Evolutionary conservation across 73 alveolate species (phyloP).

Genomic region (Paramecium pentaurelia): DNA sequence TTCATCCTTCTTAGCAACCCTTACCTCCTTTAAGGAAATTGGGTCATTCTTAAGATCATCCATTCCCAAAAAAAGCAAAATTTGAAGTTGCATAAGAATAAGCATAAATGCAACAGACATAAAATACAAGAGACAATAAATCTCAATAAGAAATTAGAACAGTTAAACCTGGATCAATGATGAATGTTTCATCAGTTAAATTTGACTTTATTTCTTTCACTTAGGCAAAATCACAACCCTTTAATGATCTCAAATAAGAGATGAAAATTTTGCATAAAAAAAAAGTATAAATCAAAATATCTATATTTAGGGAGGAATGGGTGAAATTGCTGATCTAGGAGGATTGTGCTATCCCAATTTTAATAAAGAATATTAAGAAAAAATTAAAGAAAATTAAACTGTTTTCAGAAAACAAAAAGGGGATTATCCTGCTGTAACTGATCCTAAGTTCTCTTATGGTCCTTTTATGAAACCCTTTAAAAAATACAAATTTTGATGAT

Average conservation of each 20-base stretch:
- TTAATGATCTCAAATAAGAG: background rate
- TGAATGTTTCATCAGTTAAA: slow-evolving; percentile 9
- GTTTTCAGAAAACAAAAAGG: background rate
- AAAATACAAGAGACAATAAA: background rate
- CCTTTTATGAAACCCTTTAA: slow-evolving; percentile 29
- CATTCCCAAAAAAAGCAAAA: background rate
- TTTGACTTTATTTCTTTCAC: background rate
- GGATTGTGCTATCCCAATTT: background rate
- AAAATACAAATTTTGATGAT: background rate
- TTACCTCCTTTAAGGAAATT: background rate
- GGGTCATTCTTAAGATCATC: background rate
- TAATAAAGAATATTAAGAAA: background rate
- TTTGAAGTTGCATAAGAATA: background rate
- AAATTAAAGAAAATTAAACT: background rate
- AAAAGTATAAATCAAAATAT: background rate
- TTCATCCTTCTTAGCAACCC: background rate
- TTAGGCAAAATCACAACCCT: background rate
- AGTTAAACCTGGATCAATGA: background rate
- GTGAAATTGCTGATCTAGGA: slow-evolving; percentile 13
- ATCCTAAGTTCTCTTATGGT: background rate
- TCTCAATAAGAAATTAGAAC: background rate
- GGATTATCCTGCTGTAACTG: background rate
- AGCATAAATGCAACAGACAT: background rate
- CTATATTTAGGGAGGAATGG: background rate
- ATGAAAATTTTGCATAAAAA: background rate